Percentiles rank a stretch among this genome's conserved stretches.
Evolutionary conservation across 2,329 filamentous ascomycete genomes (phyloP).

Genomic region (Apiospora rasikravindrae): DNA sequence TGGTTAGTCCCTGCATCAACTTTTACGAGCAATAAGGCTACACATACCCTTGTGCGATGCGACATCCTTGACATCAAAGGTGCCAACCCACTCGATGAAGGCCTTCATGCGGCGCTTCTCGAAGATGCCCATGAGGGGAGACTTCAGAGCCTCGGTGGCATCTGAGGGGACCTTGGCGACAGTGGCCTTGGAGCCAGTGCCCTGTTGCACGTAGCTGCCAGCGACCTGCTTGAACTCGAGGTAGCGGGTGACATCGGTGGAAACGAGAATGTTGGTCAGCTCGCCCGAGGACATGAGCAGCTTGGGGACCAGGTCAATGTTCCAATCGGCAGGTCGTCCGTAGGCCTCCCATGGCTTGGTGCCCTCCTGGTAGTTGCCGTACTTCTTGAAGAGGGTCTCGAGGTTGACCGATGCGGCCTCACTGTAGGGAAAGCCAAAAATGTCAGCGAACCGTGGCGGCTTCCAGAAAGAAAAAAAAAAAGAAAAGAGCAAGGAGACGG

Average conservation of each 20-base stretch:
- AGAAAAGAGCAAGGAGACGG: slow-evolving; percentile 21
- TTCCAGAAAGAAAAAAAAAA: slow-evolving; percentile 18
- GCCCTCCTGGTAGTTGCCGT: slow-evolving; percentile 78
- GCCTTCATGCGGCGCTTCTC: slow-evolving; percentile 97
- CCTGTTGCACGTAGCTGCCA: slow-evolving; percentile 95
- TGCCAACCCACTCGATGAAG: slow-evolving; percentile 94
- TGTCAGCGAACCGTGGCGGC: slow-evolving; percentile 28
- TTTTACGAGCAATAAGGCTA: neutral
- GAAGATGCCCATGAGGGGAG: slow-evolving; percentile 94
- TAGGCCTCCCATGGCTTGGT: slow-evolving; percentile 99
- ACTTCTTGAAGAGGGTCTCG: slow-evolving; percentile 96
- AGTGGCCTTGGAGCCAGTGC: slow-evolving; percentile 79
- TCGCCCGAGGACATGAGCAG: slow-evolving; percentile 98
- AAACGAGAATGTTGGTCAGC: slow-evolving; percentile 97
- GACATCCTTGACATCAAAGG: slow-evolving; percentile 81
- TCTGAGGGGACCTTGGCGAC: slow-evolving; percentile 97
- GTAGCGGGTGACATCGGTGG: slow-evolving; percentile 88
- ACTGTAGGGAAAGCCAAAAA: slow-evolving; percentile 49
- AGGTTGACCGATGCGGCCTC: slow-evolving; percentile 98
- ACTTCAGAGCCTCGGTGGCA: slow-evolving; percentile 86
- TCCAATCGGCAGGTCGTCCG: slow-evolving; percentile 96
- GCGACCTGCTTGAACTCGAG: slow-evolving; percentile 94
- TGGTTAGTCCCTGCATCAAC: neutral
- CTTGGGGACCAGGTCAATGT: slow-evolving; percentile 98
- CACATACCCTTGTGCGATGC: slow-evolving; percentile 86